A percentile compares a stretch with the other conserved stretches of the same genome.
These are phyloP conservation scores for Dichotomopilus funicola DNA, from an alignment of 2,329 filamentous ascomycete genomes.

Conservation along the genomic window DNA sequence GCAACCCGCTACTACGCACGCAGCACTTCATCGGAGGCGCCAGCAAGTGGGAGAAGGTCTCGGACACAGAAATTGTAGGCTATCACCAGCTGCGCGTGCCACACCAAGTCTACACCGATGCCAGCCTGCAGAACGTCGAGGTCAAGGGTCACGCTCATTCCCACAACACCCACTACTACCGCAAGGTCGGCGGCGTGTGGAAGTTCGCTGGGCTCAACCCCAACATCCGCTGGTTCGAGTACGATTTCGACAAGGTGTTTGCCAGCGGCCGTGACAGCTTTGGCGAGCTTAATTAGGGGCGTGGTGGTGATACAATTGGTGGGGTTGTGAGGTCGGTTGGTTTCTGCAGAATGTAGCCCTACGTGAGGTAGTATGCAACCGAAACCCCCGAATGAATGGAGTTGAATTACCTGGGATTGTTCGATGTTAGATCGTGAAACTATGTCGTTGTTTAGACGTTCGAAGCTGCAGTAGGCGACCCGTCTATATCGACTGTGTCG, in stretches of 20 bases:
- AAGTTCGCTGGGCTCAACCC: constrained; percentile 54
- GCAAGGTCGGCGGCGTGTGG: constrained; percentile 53
- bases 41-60: constrained; percentile 49
- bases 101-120: constrained; percentile 54
- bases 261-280: constrained; percentile 34
- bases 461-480: too few relatives aligned
- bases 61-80: constrained; percentile 53
- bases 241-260: constrained; percentile 52
- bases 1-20: constrained; percentile 55
- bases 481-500: too few relatives aligned
- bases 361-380: too few relatives aligned
- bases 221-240: constrained; percentile 51
- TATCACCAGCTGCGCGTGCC: constrained; percentile 56
- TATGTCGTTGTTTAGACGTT: too few relatives aligned
- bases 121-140: constrained; percentile 39
- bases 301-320: neutral
- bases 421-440: too few relatives aligned
- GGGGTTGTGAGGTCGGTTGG: too few relatives aligned
- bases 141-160: constrained; percentile 56
- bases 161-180: constrained; percentile 52
- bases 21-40: constrained; percentile 58
- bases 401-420: too few relatives aligned
- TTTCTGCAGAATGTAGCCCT: too few relatives aligned
- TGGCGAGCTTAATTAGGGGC: constrained; percentile 23
- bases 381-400: too few relatives aligned